Percentiles rank a stretch among this genome's conserved stretches.
Conservation (phyloP, 2,329 filamentous ascomycete species). For the Colletotrichum spaethianum region DNA sequence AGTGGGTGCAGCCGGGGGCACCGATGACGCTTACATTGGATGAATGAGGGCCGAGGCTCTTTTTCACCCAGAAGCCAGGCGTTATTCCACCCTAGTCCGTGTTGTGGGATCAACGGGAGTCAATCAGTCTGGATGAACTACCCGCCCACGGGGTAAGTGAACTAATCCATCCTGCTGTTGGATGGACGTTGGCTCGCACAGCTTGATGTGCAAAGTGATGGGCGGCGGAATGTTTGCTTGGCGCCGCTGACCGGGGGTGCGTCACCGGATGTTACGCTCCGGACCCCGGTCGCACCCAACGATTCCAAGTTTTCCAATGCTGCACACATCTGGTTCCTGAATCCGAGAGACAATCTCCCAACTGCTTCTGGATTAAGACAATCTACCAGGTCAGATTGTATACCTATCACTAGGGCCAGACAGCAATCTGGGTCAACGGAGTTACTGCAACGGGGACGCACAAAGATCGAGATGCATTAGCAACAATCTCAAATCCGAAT, state of each 20-base stretch:
- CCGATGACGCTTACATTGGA: constrained; percentile 36
- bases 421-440: background rate
- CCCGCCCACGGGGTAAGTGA: background rate
- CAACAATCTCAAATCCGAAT: background rate
- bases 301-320: background rate
- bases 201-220: background rate
- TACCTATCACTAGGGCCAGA: background rate
- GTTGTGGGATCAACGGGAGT: background rate
- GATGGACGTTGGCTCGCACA: too few species aligned
- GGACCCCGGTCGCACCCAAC: background rate
- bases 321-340: background rate
- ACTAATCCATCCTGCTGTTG: background rate
- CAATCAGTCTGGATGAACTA: constrained; percentile 12
- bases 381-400: background rate
- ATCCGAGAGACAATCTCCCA: too few species aligned
- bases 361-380: background rate
- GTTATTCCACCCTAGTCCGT: background rate
- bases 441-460: background rate
- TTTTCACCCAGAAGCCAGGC: background rate
- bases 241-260: background rate
- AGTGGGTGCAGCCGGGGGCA: constrained; percentile 5
- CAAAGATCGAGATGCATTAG: constrained; percentile 7
- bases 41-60: background rate
- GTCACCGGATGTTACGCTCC: constrained; percentile 30
- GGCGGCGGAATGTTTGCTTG: background rate